Percentiles rank a stretch among this genome's conserved stretches.
These are phyloP conservation scores for Nannizziopsis barbatae DNA, from an alignment of 2,329 filamentous ascomycete species.

Conservation along the genomic window DNA sequence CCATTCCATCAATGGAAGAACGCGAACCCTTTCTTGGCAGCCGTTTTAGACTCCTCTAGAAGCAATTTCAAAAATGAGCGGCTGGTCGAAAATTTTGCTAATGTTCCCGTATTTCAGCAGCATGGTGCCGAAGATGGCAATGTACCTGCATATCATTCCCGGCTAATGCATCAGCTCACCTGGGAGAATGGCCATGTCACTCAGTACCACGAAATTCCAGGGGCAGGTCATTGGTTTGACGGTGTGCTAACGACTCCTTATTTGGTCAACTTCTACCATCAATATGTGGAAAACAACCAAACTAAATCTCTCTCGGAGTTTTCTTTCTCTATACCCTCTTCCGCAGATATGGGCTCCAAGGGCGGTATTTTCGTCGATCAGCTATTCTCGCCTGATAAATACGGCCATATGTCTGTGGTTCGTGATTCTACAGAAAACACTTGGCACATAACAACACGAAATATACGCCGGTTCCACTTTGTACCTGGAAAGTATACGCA, in stretches of 20 bases:
- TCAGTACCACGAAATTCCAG: constrained; percentile 41
- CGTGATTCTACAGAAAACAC: constrained; percentile 17
- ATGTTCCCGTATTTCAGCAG: constrained; percentile 46
- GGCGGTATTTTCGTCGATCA: constrained; percentile 42
- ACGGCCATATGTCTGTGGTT: constrained; percentile 40
- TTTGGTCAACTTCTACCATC: constrained; percentile 40
- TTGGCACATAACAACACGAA: constrained; percentile 35
- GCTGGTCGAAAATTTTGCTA: constrained; percentile 41
- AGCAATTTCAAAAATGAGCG: constrained; percentile 47
- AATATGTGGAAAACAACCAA: constrained; percentile 15
- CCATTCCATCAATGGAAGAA: constrained; percentile 47
- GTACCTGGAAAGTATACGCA: constrained; percentile 7
- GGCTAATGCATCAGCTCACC: constrained; percentile 43
- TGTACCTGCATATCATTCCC: constrained; percentile 48
- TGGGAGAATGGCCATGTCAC: constrained; percentile 34
- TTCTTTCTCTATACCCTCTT: constrained; percentile 41
- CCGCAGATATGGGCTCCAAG: constrained; percentile 43
- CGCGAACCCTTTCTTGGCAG: constrained; percentile 41
- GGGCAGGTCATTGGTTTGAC: constrained; percentile 44
- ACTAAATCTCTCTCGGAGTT: constrained; percentile 28
- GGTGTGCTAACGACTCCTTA: constrained; percentile 44
- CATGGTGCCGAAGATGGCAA: constrained; percentile 49
- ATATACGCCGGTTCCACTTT: constrained; percentile 35
- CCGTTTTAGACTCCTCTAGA: constrained; percentile 40
- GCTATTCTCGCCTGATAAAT: constrained; percentile 40